Evolutionary conservation across 371 early-diverging fungal genomes (phyloP), one percentile per base, ranked within the genome.

Genomic region (Chytridium lagenaria): DNA sequence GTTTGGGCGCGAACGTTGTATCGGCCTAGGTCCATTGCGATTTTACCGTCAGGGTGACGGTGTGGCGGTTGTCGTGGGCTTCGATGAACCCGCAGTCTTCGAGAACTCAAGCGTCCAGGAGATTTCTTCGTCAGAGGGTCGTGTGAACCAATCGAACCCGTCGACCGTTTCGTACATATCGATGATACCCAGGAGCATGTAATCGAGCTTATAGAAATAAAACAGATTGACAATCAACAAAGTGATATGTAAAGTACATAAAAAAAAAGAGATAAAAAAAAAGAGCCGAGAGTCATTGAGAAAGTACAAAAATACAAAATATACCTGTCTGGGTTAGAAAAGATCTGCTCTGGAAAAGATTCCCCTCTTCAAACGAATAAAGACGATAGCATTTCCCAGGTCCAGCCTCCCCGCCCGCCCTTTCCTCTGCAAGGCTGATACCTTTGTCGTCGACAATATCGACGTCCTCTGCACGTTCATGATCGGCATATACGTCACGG

Each of bases 351-450:
- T 16, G 55, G 23, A 55, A 15, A 7, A 5, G 19, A 26, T 28
- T 10, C 7, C 23, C 26, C 7, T 55, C 55, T 23, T 55, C 55
- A 16, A 16, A 10, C 16, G 5, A 16, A 26, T 55, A 55, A 16
- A 55, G 10, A 26, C 55, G 55, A 26, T 55, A 55, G 55, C 55
- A 55, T 7, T 55, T 55, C 16, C 55, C 55, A 23, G 55, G 55
- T 26, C 55, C 23, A 55, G 26, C 26, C 55, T 16, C 23, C 55
- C 55, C 5, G 55, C 55, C 10, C 55, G n/a, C n/a, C n/a, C n/a
- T n/a, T n/a, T n/a, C n/a, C n/a, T n/a, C n/a, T n/a, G n/a, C n/a
- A n/a, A n/a, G n/a, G n/a, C n/a, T n/a, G n/a, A n/a, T n/a, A n/a
- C n/a, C n/a, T n/a, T n/a, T n/a, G n/a, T n/a, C n/a, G n/a, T n/a